Evolutionary conservation across 495 filamentous ascomycete genomes (phyloP).

Genomic region (Saxispiralis lemnorum): DNA sequence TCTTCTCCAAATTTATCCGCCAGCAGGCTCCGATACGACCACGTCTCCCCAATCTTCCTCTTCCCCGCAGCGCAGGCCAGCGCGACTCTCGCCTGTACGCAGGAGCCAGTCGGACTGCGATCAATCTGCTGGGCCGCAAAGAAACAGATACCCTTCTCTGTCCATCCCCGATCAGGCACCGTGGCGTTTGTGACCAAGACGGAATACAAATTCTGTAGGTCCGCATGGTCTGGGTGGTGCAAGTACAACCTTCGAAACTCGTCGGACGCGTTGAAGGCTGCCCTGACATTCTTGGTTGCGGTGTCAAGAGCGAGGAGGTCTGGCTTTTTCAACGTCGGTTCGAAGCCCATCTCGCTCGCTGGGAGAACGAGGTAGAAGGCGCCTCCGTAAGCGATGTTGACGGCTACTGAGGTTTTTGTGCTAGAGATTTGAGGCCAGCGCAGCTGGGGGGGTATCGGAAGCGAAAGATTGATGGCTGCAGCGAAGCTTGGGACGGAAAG

Average conservation of each 20-base stretch:
- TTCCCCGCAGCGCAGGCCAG: constrained; percentile 5
- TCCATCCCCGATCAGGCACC: background rate
- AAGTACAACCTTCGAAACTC: background rate
- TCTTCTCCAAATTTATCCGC: constrained; percentile 1
- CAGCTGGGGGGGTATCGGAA: background rate
- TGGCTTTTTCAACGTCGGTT: background rate
- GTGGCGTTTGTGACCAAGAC: background rate
- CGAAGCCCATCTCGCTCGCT: constrained; percentile 4
- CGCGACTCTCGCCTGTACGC: constrained; percentile 11
- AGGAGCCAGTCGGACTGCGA: constrained; percentile 12
- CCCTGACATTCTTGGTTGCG: background rate
- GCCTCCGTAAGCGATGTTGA: constrained; percentile 8
- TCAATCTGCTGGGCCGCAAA: constrained; percentile 14
- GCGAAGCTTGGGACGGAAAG: constrained; percentile 4
- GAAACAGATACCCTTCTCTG: constrained; percentile 11
- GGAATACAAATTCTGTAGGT: constrained; percentile 1
- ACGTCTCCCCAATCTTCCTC: background rate
- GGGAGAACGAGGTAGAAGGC: constrained; percentile 6
- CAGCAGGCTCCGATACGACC: constrained; percentile 10
- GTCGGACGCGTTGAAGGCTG: background rate
- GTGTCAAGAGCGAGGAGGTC: background rate
- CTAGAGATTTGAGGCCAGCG: constrained; percentile 5
- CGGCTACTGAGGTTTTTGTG: background rate
- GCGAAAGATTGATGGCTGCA: background rate
- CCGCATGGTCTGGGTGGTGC: background rate